Base-by-base conservation (phyloP, 2,329 filamentous ascomycete genomes). In the Colletotrichum sojae region DNA sequence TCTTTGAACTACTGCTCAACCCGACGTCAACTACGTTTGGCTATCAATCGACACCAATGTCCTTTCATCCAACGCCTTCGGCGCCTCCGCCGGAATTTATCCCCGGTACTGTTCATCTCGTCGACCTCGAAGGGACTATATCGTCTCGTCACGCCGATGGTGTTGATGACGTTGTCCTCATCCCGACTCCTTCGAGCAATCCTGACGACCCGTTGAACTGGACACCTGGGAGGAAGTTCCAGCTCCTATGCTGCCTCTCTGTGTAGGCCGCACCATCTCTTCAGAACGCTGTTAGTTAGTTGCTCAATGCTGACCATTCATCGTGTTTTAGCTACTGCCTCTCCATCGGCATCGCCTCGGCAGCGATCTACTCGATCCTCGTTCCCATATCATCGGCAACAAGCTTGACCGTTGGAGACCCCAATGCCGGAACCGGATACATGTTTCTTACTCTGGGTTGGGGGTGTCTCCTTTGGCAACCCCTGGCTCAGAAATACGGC, bases 161-260 rank as follows among this genome's bases (percentile, higher is more conserved):
- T 46, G 73, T 75, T 9, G 74, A 73, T 39, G 80, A 85, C 56
- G 84, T 86, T 61, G 83, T 88, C 18, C 77, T 88, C 12, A 80
- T 87, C 9, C 86, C 86, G 1, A 79, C 80, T 0, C 86, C 86
- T 1, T 84, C 83, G 0, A 75, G 77, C 12, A 83, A 88, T 69
- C 83, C 85, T 4, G 83, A 86, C 49, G 86, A 88, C 69, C 86
- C 86, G 3, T 76, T 89, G 40, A 88, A 85, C 67, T 86, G 85
- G 85, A 79, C 71, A 2, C 72, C 71, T 51, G 69, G 73, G 2
- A 73, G 76, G 2, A 79, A 78, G 59, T 25, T 73, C 0, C 71
- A 74, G 13, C 72, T 75, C 5, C 53, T 78, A 18, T 52, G 75
- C n/a, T 79, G 77, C 22, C 72, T 76, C 6, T 75, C 75, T 40